These are phyloP conservation scores for Dothiorella sarmentorum DNA, from an alignment of 2,329 filamentous ascomycete genomes.

Conservation along the genomic window DNA sequence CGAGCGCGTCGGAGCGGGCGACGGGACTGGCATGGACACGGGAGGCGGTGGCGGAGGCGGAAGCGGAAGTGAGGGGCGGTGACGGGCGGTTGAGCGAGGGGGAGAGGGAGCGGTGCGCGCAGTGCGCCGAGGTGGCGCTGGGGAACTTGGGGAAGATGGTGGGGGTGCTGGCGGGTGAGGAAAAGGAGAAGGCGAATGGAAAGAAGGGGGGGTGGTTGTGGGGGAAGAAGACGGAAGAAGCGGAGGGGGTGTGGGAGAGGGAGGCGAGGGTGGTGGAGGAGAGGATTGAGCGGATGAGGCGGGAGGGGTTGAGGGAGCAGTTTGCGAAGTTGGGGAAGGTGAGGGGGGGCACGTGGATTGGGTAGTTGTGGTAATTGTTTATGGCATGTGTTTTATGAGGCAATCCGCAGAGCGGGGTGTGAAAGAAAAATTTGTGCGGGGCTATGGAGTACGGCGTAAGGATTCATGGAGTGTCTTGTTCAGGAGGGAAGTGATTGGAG, in stretches of 20 bases:
- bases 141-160: conserved; percentile 85
- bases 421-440: too few species aligned
- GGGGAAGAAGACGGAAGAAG: background rate
- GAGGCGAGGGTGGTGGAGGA: background rate
- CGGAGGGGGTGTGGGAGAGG: background rate
- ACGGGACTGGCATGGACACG: conserved; percentile 85
- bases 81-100: conserved; percentile 32
- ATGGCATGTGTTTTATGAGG: too few species aligned
- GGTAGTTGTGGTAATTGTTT: too few species aligned
- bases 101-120: conserved; percentile 62
- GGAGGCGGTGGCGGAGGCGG: conserved; percentile 78
- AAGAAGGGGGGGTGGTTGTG: background rate
- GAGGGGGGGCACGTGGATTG: background rate
- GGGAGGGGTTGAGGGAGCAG: conserved; percentile 1
- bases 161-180: conserved; percentile 54
- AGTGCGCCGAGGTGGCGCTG: conserved; percentile 74
- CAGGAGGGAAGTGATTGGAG: too few species aligned
- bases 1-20: conserved; percentile 51
- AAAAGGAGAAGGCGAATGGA: conserved; percentile 29
- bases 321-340: background rate
- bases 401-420: too few species aligned
- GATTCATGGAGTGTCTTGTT: too few species aligned
- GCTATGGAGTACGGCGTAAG: too few species aligned
- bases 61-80: conserved; percentile 49
- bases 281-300: background rate